Percentiles rank a stretch among this genome's conserved stretches.
phyloP scores from a whole-genome alignment of 352 stramenopile species.

The Phytophthora uliginosa region DNA sequence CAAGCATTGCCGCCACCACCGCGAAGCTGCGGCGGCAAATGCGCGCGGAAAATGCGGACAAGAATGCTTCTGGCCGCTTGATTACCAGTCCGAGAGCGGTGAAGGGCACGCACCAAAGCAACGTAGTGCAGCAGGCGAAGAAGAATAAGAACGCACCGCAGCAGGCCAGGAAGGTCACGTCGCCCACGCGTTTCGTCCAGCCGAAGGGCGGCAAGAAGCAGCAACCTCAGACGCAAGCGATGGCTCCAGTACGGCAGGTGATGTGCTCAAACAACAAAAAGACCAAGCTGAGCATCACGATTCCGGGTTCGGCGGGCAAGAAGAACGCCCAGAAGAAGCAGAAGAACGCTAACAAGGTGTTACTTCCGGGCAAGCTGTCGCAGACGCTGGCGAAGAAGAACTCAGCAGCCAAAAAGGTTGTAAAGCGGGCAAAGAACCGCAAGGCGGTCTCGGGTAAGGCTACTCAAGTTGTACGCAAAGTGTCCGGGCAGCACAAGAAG shows the following conservation, averaged over 20 bases:
- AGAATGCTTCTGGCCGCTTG: constrained; percentile 4
- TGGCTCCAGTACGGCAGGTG: constrained; percentile 31
- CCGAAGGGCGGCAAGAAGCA: constrained; percentile 23
- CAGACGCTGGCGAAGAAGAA: constrained; percentile 38
- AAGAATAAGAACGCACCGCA: constrained; percentile 33
- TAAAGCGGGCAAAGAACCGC: constrained; percentile 46
- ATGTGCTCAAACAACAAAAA: constrained; percentile 46
- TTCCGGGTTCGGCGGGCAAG: constrained; percentile 20
- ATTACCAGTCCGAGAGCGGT: constrained; percentile 22
- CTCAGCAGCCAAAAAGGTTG: constrained; percentile 38
- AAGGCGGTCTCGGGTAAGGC: constrained; percentile 36
- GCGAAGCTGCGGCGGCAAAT: constrained; percentile 40
- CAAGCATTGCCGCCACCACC: constrained; percentile 40
- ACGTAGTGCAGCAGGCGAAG: constrained; percentile 7
- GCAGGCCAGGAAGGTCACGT: constrained; percentile 19
- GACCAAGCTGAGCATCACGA: constrained; percentile 50
- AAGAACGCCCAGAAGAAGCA: constrained; percentile 31
- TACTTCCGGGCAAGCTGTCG: constrained; percentile 47
- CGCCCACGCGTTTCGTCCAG: constrained; percentile 12
- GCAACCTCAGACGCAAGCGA: constrained; percentile 19
- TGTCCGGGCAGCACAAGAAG: constrained; percentile 50
- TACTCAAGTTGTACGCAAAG: constrained; percentile 61
- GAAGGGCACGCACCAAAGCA: constrained; percentile 12
- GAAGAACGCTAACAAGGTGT: constrained; percentile 24
- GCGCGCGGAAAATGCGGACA: constrained; percentile 14